Base-by-base conservation (phyloP, 108 stramenopile genomes). In the Nitzschia putrida region DNA sequence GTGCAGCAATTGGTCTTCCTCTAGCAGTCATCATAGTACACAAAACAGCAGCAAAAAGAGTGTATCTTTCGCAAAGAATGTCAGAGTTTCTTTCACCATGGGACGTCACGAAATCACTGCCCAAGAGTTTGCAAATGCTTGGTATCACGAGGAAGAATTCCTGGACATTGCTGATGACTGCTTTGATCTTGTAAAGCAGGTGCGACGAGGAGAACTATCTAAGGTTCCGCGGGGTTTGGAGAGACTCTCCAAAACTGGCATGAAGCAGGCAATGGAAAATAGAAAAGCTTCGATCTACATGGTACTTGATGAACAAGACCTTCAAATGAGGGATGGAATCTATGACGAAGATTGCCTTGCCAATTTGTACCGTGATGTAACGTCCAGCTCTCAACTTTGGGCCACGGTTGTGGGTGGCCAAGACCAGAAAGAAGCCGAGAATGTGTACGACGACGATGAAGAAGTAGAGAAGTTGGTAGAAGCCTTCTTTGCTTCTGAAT, bases 341-440 rank as follows among this genome's bases (percentile, higher is more conserved):
- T 12, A 40, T 2, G 61, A 18, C 8, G 39, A 40, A 12, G 34
- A 59, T 16, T 21, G 34, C 39, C 43, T 63, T 24, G 61, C 61
- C 8, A 8, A 14, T 8, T 10, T 63, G n/a, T 63, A 63, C 24
- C 61, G 21, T 22, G 9, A 63, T 38, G 61, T 38, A 0, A 63
- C 38, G 42, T 44, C 61, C n/a, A 63, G 61, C 24, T 21, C 22
- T 10, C 61, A 63, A 47, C 61, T 63, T 22, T 63, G 61, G 61
- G 61, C 61, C 42, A 44, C 14, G 4, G 23, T 10, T 8, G 21
- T 63, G 13, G 61, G 44, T 22, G 43, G 43, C 21, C 22, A 14
- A 63, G 61, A 63, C 21, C 61, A 47, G 45, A 41, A 43, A n/a
- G 61, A 21, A 45, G 61, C 61, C 16, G 61, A 63, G 37, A 14